These are phyloP conservation scores for Cornus kousa DNA, from an alignment of 148 eudicot genomes.

Conservation along the genomic window DNA sequence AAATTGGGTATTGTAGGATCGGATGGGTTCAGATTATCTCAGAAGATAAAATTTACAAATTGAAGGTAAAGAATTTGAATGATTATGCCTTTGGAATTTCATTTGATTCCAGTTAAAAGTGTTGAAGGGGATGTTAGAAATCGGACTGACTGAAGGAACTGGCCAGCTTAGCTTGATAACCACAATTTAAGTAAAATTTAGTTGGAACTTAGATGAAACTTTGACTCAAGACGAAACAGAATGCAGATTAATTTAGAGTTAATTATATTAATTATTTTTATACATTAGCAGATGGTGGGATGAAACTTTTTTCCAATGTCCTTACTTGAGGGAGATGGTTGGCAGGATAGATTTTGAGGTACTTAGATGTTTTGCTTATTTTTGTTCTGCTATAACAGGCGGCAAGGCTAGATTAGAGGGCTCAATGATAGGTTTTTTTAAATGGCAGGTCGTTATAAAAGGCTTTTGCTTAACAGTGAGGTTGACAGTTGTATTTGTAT, in stretches of 20 bases:
- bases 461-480: not conserved
- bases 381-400: not conserved
- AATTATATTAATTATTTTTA: no score
- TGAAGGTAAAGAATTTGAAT: not conserved
- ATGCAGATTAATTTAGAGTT: not conserved
- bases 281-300: not conserved
- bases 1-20: not conserved
- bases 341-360: not conserved
- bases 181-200: no score
- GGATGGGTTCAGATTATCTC: not conserved
- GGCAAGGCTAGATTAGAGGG: not conserved
- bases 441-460: not conserved
- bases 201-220: not conserved
- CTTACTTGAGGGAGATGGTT: not conserved
- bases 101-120: not conserved
- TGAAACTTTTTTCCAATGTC: not conserved
- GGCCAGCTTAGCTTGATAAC: not conserved
- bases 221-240: not conserved
- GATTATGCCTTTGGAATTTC: not conserved
- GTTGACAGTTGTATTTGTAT: not conserved
- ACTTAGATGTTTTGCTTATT: not conserved
- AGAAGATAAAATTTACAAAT: not conserved
- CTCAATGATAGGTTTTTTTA: not conserved
- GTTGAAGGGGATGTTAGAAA: not conserved
- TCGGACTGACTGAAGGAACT: not conserved